Base-by-base conservation (phyloP, 1,284 basidiomycete species). In the Fomes fomentarius region DNA sequence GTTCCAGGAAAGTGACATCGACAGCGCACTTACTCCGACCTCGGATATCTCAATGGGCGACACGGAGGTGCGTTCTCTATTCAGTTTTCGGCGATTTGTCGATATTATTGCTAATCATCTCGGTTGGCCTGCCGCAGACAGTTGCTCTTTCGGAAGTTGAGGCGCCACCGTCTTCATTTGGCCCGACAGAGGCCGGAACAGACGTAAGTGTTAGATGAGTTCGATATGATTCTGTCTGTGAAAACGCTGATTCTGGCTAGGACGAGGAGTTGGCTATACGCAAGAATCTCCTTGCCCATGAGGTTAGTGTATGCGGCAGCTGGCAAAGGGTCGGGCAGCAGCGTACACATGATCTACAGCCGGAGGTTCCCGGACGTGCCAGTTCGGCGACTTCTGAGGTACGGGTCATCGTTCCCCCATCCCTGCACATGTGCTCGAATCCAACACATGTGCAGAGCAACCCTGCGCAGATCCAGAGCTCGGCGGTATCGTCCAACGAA, bases 161-260 rank as follows among this genome's bases (percentile, higher is more conserved):
- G 39, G 55, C 53, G 12, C 68, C 68, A 14, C 63, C 68, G 8
- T 63, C 68, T 7, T 67, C 66, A 14, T 60, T 61, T 40, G 54
- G 59, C 6, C 42, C 49, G 28, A 54, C 59, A 24, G 60, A 60
- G 17, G 35, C 24, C 42, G 62, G 56, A 6, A 58, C 56, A 31
- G 61, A 63, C 43, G 63, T 60, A 40, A 25, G 61, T 60, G 14
- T 45, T 30, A 12, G 4, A 19, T 22, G 17, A 22, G 9, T 41
- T 48, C 7, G 14, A 19, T 17, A 14, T 24, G 8, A 11, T 12
- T 12, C n/a, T 19, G n/a, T 35, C 21, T 12, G n/a, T 24, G 19
- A 22, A 15, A 15, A 44, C 26, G 24, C 35, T 25, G 24, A 17
- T 40, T 25, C n/a, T n/a, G 41, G 43, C 39, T 17, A 61, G 59